These are phyloP conservation scores for Nasturtium officinale DNA, from an alignment of 345 rosid genomes.

Conservation along the genomic window DNA sequence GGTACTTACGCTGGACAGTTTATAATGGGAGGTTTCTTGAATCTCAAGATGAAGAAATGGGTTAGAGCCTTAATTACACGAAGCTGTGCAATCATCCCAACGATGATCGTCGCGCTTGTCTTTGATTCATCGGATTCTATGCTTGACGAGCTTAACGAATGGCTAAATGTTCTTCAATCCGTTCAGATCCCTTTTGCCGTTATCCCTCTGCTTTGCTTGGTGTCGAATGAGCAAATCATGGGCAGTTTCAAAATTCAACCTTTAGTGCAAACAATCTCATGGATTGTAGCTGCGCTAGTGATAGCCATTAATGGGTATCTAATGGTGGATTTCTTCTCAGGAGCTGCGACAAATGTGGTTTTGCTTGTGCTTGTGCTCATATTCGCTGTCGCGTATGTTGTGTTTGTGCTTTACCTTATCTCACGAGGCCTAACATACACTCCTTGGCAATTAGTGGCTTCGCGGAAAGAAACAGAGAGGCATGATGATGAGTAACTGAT, in stretches of 20 bases:
- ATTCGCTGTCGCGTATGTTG: slow-evolving; percentile 57
- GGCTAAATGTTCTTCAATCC: slow-evolving; percentile 93
- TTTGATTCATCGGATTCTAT: slow-evolving; percentile 73
- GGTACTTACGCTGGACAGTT: slow-evolving; percentile 97
- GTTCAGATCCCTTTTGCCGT: slow-evolving; percentile 92
- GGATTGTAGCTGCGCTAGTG: slow-evolving; percentile 87
- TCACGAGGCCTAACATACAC: slow-evolving; percentile 50
- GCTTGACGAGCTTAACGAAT: slow-evolving; percentile 77
- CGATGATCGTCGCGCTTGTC: slow-evolving; percentile 82
- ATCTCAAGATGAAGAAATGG: slow-evolving; percentile 92
- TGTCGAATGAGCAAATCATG: slow-evolving; percentile 86
- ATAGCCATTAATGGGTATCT: slow-evolving; percentile 89
- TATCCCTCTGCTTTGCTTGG: slow-evolving; percentile 84
- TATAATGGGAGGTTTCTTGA: slow-evolving; percentile 95
- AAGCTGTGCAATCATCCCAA: slow-evolving; percentile 85
- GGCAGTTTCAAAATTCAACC: slow-evolving; percentile 80
- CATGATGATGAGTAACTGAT: slow-evolving; percentile 34
- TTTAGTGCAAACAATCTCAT: slow-evolving; percentile 63
- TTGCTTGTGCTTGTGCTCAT: slow-evolving; percentile 44
- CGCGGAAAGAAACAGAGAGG: slow-evolving; percentile 30
- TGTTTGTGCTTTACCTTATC: slow-evolving; percentile 74
- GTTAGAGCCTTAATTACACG: slow-evolving; percentile 85
- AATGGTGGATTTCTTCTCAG: slow-evolving; percentile 72
- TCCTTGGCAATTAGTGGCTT: slow-evolving; percentile 45
- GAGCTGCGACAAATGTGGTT: slow-evolving; percentile 55